These are phyloP conservation scores for Elsinoe necatrix DNA, from an alignment of 2,329 filamentous ascomycete genomes.

Conservation along the genomic window DNA sequence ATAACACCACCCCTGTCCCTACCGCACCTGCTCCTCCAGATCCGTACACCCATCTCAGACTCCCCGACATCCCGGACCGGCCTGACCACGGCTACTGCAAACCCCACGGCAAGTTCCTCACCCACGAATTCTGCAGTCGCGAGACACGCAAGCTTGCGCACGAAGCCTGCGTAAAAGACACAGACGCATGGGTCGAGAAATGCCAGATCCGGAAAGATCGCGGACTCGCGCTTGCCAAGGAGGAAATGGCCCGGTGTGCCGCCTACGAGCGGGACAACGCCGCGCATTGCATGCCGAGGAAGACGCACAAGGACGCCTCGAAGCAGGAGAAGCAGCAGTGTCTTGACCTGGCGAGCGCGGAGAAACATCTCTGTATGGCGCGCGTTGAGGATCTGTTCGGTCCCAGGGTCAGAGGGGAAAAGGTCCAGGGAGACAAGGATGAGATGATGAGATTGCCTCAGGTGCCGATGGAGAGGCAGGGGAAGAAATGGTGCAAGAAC, in stretches of 20 bases:
- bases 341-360: neutral
- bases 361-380: constrained; percentile 5
- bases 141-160: neutral
- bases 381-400: neutral
- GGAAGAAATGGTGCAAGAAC: constrained; percentile 4
- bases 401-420: constrained; percentile 5
- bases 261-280: neutral
- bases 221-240: neutral
- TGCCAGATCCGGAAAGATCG: neutral
- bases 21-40: too few species aligned
- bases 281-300: neutral
- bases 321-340: constrained; percentile 1
- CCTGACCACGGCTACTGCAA: neutral
- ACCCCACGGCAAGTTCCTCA: neutral
- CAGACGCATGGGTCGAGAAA: neutral
- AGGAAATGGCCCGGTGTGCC: neutral
- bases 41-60: too few species aligned
- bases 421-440: constrained; percentile 13
- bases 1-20: too few species aligned
- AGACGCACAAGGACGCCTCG: neutral
- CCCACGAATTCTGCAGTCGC: neutral
- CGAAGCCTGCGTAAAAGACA: neutral
- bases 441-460: constrained; percentile 14
- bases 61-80: too few species aligned
- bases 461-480: constrained; percentile 10